Evolutionary conservation across 768 basidiomycete genomes (phyloP).

Genomic region (Pluteus cervinus): DNA sequence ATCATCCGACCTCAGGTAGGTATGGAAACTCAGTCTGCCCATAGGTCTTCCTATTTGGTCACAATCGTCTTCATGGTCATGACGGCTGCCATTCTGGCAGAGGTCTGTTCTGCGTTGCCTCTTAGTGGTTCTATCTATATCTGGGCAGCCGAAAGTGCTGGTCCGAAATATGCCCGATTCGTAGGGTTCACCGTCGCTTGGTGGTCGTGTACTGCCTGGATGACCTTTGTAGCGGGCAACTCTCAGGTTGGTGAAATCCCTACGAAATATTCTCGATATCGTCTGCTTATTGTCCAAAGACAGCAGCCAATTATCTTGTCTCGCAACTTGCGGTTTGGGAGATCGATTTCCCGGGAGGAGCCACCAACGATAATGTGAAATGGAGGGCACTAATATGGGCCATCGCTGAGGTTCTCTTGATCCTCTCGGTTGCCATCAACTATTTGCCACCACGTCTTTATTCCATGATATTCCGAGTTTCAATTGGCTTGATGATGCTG

Average conservation of each 20-base stretch:
- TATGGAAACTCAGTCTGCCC: constrained; percentile 9
- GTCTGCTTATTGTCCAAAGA: constrained; percentile 32
- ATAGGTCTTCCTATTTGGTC: constrained; percentile 79
- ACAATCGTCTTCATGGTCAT: constrained; percentile 86
- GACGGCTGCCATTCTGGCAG: constrained; percentile 81
- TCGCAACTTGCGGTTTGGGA: constrained; percentile 80
- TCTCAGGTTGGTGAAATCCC: constrained; percentile 54
- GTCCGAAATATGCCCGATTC: constrained; percentile 79
- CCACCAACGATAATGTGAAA: constrained; percentile 63
- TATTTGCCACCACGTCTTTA: constrained; percentile 76
- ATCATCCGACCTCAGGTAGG: neutral
- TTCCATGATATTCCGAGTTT: constrained; percentile 72
- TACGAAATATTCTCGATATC: neutral
- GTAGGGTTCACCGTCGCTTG: constrained; percentile 88
- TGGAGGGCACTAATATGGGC: constrained; percentile 86
- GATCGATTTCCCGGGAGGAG: constrained; percentile 77
- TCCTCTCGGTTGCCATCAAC: constrained; percentile 75
- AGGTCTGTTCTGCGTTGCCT: constrained; percentile 85
- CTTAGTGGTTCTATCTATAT: constrained; percentile 90
- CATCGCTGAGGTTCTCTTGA: constrained; percentile 65
- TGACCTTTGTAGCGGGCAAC: constrained; percentile 86
- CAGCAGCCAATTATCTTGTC: constrained; percentile 85
- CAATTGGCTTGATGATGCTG: constrained; percentile 68
- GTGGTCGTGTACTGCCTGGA: constrained; percentile 96
- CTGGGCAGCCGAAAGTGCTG: constrained; percentile 92